A percentile compares a stretch with the other conserved stretches of the same genome.
These are phyloP conservation scores for Stentor coeruleus DNA, from an alignment of 73 alveolate species.

Conservation along the genomic window DNA sequence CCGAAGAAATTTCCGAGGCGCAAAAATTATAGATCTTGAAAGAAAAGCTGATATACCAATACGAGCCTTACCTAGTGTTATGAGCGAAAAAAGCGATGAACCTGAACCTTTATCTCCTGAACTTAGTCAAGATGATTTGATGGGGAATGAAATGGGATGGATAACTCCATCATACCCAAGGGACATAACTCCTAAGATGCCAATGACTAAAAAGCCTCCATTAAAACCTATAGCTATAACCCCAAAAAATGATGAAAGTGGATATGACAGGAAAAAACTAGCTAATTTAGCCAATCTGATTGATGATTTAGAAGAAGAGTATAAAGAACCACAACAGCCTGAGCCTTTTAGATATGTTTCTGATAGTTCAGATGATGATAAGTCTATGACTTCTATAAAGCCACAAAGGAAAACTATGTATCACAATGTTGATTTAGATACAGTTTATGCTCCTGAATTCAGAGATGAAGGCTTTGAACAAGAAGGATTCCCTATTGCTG, in stretches of 20 bases:
- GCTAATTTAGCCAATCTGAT: background rate
- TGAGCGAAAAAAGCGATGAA: slow-evolving; percentile 9
- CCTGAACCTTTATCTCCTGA: slow-evolving; percentile 18
- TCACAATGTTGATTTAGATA: background rate
- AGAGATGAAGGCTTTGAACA: background rate
- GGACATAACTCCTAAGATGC: background rate
- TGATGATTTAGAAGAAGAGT: background rate
- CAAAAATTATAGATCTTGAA: slow-evolving; percentile 4
- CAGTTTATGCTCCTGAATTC: background rate
- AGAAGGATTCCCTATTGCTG: background rate
- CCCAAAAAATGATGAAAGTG: background rate
- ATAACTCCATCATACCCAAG: background rate
- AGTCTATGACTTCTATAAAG: background rate
- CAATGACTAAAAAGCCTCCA: background rate
- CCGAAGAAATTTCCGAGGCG: slow-evolving; percentile 24
- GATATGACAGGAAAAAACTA: background rate
- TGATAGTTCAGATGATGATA: background rate
- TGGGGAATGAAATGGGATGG: background rate
- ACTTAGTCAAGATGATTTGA: background rate
- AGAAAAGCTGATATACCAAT: slow-evolving; percentile 9
- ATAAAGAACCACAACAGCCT: background rate
- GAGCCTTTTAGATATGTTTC: background rate
- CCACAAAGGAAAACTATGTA: background rate
- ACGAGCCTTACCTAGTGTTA: background rate
- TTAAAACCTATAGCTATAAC: background rate